Evolutionary conservation across 2,329 filamentous ascomycete species (phyloP).

Genomic region (Xylaria sp.): DNA sequence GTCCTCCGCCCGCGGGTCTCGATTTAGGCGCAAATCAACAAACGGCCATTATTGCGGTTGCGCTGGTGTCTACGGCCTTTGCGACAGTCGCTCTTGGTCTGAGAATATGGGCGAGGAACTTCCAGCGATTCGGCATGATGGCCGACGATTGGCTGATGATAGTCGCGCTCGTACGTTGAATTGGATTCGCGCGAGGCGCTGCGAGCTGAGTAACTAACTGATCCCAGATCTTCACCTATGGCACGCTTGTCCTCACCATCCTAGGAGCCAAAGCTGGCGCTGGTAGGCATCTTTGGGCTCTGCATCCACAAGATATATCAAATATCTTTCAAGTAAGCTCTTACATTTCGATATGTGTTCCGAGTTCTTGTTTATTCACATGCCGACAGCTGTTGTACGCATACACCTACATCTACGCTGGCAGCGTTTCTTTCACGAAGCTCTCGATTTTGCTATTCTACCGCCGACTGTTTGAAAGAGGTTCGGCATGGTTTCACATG

Average conservation of each 20-base stretch:
- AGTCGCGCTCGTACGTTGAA: slow-evolving; percentile 32
- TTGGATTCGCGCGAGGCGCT: background rate
- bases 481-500: slow-evolving; percentile 33
- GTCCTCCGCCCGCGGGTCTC: slow-evolving; percentile 29
- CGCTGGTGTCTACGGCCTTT: slow-evolving; percentile 29
- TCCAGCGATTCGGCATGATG: slow-evolving; percentile 34
- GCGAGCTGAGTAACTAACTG: slow-evolving; percentile 2
- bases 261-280: slow-evolving; percentile 32
- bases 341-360: background rate
- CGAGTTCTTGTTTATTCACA: background rate
- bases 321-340: slow-evolving; percentile 31
- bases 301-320: slow-evolving; percentile 23
- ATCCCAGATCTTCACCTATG: slow-evolving; percentile 28
- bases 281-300: slow-evolving; percentile 34
- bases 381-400: slow-evolving; percentile 37
- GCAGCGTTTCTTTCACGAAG: slow-evolving; percentile 40
- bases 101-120: slow-evolving; percentile 31
- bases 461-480: slow-evolving; percentile 41
- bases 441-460: slow-evolving; percentile 43
- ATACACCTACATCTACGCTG: slow-evolving; percentile 41
- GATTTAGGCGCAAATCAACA: slow-evolving; percentile 27
- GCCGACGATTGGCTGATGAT: slow-evolving; percentile 36
- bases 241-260: slow-evolving; percentile 32
- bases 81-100: slow-evolving; percentile 30
- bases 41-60: slow-evolving; percentile 31